phyloP scores from a whole-genome alignment of 805 yeast species.

The Candida sanyiensis region DNA sequence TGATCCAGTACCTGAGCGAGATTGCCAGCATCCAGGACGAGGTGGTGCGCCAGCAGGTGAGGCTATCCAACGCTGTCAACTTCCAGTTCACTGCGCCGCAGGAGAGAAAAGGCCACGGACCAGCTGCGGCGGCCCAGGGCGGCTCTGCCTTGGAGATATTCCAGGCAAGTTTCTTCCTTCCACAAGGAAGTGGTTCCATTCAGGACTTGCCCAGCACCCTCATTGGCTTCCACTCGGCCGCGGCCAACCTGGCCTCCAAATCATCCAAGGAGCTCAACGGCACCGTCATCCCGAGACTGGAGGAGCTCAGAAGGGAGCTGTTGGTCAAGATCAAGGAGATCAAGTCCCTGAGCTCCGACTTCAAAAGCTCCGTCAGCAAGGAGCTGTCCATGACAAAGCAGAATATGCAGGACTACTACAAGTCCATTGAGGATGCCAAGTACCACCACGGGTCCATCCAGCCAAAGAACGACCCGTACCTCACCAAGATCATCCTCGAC shows the following conservation, averaged over 20 bases:
- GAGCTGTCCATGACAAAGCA: slow-evolving; percentile 64
- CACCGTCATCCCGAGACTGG: slow-evolving; percentile 60
- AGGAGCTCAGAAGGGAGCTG: slow-evolving; percentile 67
- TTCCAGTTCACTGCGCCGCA: slow-evolving; percentile 29
- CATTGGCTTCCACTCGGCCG: slow-evolving; percentile 55
- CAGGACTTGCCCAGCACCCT: slow-evolving; percentile 76
- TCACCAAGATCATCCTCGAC: slow-evolving; percentile 67
- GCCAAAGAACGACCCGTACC: slow-evolving; percentile 73
- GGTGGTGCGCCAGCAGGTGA: slow-evolving; percentile 71
- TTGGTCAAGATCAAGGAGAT: slow-evolving; percentile 83
- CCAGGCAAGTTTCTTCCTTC: slow-evolving; percentile 50
- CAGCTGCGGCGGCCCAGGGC: neutral
- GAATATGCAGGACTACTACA: slow-evolving; percentile 47
- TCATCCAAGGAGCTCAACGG: slow-evolving; percentile 55
- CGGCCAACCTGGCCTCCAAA: slow-evolving; percentile 52
- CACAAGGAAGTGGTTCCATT: slow-evolving; percentile 73
- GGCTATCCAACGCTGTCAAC: slow-evolving; percentile 73
- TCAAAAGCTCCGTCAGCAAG: slow-evolving; percentile 65
- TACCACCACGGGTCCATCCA: slow-evolving; percentile 37
- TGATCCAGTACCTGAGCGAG: slow-evolving; percentile 71
- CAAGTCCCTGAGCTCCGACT: slow-evolving; percentile 74
- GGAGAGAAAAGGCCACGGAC: neutral
- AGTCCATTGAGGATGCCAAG: slow-evolving; percentile 60
- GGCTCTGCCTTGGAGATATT: slow-evolving; percentile 6
- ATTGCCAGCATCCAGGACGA: slow-evolving; percentile 85